A percentile compares a stretch with the other conserved stretches of the same genome.
Evolutionary conservation across 495 filamentous ascomycete genomes (phyloP).

Genomic region (Bryoglossum gracile): DNA sequence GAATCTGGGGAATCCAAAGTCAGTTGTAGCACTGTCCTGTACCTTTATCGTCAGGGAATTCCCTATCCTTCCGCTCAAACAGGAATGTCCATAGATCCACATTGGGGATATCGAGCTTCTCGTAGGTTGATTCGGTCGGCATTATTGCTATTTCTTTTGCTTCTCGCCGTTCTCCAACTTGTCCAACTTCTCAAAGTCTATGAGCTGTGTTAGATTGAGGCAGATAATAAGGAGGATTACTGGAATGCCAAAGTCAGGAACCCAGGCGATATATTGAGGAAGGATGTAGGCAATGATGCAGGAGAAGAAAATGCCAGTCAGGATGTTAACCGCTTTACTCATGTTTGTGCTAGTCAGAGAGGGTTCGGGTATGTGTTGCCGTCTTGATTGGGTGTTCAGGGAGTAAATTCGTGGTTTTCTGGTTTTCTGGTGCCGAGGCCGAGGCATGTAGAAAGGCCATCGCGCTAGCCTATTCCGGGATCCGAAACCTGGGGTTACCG

Average conservation of each 20-base stretch:
- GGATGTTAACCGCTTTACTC: conserved; percentile 4
- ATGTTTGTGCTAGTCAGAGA: not conserved
- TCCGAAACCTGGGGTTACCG: too few species aligned
- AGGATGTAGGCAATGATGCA: conserved; percentile 10
- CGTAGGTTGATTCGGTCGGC: conserved; percentile 43
- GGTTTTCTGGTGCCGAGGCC: too few species aligned
- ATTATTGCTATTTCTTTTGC: too few species aligned
- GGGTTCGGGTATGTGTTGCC: not conserved
- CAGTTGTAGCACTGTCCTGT: too few species aligned
- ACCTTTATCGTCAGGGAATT: conserved; percentile 64
- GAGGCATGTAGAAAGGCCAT: not conserved
- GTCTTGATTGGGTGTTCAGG: too few species aligned
- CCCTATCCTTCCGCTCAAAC: conserved; percentile 65
- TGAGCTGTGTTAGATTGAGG: conserved; percentile 9
- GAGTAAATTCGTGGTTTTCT: too few species aligned
- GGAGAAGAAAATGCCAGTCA: conserved; percentile 15
- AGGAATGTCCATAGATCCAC: conserved; percentile 70
- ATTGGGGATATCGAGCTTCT: conserved; percentile 52
- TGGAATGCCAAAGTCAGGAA: conserved; percentile 14
- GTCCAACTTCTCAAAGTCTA: too few species aligned
- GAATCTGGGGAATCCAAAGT: too few species aligned
- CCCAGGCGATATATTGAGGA: conserved; percentile 14
- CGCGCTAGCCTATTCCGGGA: too few species aligned
- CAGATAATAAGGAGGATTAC: conserved; percentile 17
- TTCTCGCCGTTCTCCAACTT: too few species aligned